Evolutionary conservation across 2,329 filamentous ascomycete species (phyloP), one percentile per base, ranked within the genome.

Genomic region (Neopestalotiopsis sp.): DNA sequence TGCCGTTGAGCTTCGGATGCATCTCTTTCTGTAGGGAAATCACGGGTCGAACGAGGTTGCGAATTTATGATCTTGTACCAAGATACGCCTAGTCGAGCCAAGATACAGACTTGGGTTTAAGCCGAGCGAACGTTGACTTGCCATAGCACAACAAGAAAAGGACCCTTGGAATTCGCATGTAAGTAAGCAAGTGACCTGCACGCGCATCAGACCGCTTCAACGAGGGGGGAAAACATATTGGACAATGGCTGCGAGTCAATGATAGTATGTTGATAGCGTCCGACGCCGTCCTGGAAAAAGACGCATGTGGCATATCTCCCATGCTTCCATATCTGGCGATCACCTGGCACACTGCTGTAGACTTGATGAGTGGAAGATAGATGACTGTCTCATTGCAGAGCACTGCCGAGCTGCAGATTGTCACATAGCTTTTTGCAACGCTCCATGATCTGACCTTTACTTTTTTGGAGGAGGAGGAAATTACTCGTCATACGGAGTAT

Each of bases 181-280:
- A 17, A 53, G 45, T 53, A 53, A 53, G 45, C 45, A n/a, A 20
- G 10, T 38, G 34, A 38, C 34, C 34, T 38, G 17, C 45, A 5
- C n/a, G 45, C 45, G 45, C 45, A 53, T 20, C 45, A 53, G 17
- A 53, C 17, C n/a, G 17, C n/a, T 20, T 6, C n/a, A 17, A 53
- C 1, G 17, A 28, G 24, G 24, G 24, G 24, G 24, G 24, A 17
- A n/a, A 20, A 42, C 45, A 3, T 28, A 65, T 65, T 65, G 63
- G 63, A 38, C 63, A 65, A 65, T 65, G 53, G 63, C n/a, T 38
- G 14, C 34, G 63, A 32, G 32, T 17, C 45, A 57, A 56, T 65
- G 40, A 38, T 30, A 53, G 34, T 38, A 53, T 17, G n/a, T n/a
- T 45, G 45, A 17, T 14, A 53, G 14, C 17, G 45, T 53, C 20